phyloP scores from a whole-genome alignment of 169 alveolate species.

The Plasmodium cynomolgi region DNA sequence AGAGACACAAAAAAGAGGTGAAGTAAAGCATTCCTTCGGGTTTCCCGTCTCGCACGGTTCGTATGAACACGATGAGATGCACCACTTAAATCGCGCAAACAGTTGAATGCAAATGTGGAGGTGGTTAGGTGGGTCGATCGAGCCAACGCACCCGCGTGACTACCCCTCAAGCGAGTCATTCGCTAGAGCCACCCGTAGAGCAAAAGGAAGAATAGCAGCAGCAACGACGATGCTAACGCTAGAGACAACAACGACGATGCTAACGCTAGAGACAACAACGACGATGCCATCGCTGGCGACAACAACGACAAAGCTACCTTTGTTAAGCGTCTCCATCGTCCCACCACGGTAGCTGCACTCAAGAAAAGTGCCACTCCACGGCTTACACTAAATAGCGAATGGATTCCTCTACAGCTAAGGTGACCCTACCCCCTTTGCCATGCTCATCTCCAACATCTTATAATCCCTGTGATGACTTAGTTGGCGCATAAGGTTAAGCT shows the following conservation, averaged over 20 bases:
- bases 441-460: slow-evolving; percentile 24
- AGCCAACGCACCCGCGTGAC: background rate
- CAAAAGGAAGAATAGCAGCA: background rate
- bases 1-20: background rate
- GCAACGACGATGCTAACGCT: background rate
- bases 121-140: background rate
- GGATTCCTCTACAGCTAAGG: background rate
- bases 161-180: background rate
- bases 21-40: background rate
- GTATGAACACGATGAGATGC: background rate
- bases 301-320: too few relatives aligned
- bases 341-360: background rate
- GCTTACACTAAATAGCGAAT: background rate
- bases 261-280: too few relatives aligned
- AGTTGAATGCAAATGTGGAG: background rate
- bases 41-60: background rate
- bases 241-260: background rate
- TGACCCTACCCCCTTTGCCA: slow-evolving; percentile 18
- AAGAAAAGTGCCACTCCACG: background rate
- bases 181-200: background rate
- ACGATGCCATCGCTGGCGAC: background rate
- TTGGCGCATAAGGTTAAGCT: slow-evolving; percentile 36
- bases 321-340: background rate
- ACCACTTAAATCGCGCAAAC: background rate
- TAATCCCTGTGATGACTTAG: slow-evolving; percentile 37